Evolutionary conservation across 2,329 filamentous ascomycete genomes (phyloP).

Genomic region (Chrysoporthe puriensis): DNA sequence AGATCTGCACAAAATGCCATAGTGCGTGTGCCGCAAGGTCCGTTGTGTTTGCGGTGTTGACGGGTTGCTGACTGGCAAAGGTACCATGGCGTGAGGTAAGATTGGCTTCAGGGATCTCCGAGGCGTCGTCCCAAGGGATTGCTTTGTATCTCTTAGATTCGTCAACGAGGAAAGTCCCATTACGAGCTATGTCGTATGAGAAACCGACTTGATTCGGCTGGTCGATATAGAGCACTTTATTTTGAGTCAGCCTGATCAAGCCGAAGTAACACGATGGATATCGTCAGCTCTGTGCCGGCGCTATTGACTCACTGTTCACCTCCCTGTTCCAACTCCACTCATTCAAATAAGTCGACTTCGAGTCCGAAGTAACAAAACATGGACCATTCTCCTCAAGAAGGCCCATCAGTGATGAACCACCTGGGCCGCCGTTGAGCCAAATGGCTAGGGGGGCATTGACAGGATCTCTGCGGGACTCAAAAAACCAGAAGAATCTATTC

Average conservation of each 20-base stretch:
- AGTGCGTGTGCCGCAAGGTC: constrained; percentile 55
- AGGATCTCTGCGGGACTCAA: constrained; percentile 23
- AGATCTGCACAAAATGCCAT: constrained; percentile 66
- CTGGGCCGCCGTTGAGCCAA: constrained; percentile 65
- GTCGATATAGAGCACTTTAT: constrained; percentile 62
- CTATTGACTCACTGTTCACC: constrained; percentile 34
- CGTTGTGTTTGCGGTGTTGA: constrained; percentile 51
- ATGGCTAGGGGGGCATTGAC: constrained; percentile 48
- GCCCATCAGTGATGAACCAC: constrained; percentile 57
- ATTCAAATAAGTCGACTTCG: constrained; percentile 53
- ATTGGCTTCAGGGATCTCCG: constrained; percentile 41
- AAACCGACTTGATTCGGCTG: constrained; percentile 44
- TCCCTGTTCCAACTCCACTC: constrained; percentile 64
- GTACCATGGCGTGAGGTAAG: constrained; percentile 43
- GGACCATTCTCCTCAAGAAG: constrained; percentile 56
- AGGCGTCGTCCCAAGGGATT: constrained; percentile 37
- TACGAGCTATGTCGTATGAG: constrained; percentile 29
- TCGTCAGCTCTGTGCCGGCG: background rate
- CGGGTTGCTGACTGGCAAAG: constrained; percentile 42
- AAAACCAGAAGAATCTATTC: constrained; percentile 25
- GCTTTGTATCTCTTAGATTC: constrained; percentile 7
- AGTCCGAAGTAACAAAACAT: constrained; percentile 56
- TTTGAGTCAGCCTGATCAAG: constrained; percentile 38
- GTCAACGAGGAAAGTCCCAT: constrained; percentile 5
- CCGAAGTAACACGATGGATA: background rate